A percentile compares a stretch with the other conserved stretches of the same genome.
These are phyloP conservation scores for Scedosporium minutisporum DNA, from an alignment of 2,329 filamentous ascomycete genomes.

Conservation along the genomic window DNA sequence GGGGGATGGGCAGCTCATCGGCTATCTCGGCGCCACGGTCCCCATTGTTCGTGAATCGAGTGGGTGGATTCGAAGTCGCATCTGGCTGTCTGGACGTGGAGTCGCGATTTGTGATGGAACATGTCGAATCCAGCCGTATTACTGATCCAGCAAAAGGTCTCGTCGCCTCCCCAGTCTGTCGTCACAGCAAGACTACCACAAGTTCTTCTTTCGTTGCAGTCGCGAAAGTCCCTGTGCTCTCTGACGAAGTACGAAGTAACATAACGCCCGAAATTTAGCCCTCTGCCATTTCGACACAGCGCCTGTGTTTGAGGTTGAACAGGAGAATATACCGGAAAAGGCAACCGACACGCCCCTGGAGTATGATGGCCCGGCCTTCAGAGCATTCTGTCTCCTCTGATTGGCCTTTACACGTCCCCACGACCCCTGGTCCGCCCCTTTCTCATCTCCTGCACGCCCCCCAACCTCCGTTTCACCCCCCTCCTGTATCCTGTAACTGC, in stretches of 20 bases:
- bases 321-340: conserved; percentile 1
- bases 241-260: no score
- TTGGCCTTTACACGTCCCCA: background rate
- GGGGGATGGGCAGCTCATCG: no score
- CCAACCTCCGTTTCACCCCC: background rate
- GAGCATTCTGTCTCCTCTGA: background rate
- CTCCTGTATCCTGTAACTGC: background rate
- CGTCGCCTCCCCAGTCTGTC: no score
- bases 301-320: conserved; percentile 7
- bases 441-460: background rate
- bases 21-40: no score
- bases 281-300: background rate
- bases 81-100: background rate
- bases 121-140: no score
- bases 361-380: background rate
- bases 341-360: conserved; percentile 4
- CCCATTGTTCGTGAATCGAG: background rate
- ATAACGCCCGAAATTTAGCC: background rate
- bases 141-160: no score
- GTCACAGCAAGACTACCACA: no score
- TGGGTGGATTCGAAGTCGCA: background rate
- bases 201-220: no score
- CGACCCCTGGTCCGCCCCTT: background rate
- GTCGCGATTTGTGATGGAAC: background rate
- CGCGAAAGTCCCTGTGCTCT: no score